Evolutionary conservation across 169 alveolate species (phyloP), one percentile per base, ranked within the genome.

Genomic region (Plasmodium berghei): DNA sequence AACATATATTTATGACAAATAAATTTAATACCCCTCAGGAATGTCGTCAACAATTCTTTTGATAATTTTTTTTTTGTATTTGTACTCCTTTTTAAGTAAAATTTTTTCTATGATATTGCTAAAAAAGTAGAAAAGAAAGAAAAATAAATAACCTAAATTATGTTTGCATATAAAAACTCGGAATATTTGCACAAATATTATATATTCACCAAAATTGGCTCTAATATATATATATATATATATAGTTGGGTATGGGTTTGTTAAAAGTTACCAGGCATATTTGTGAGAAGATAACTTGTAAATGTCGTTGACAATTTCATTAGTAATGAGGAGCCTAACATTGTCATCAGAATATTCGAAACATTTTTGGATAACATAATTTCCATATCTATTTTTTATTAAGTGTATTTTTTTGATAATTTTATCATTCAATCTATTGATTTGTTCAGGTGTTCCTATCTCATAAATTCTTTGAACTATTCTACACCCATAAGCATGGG

Each of bases 351-450:
- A 69, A 20, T 71, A 55, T 61, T 86, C 91, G 12, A 86, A 86
- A 46, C 91, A 86, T 62, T 86, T 86, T 52, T 86, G 91, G 22
- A 86, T 86, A 14, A 86, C 91, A 63, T 86, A 86, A 86, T 86
- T 86, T 2, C 91, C 91, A 70, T 86, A 86, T 71, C 91, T 58
- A 49, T 86, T 86, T 22, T 71, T 86, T 10, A 86, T 86, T n/a
- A 86, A 46, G 10, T 70, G 73, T n/a, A 69, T 56, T 26, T 86
- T 86, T 34, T 61, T 86, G 1, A 86, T 54, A 8, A 86, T 71
- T 24, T 66, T 70, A 20, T 86, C 74, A 48, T 86, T 86, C 9
- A 86, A 40, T 71, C 86, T 70, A 10, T 86, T 70, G 16, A 86
- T 86, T 63, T 86, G 86, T n/a, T 70, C 49, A n/a, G 40, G 22